Evolutionary conservation across 208 protist species (phyloP), one percentile per base, ranked within the genome.

Genomic region (Trypanosoma avium): DNA sequence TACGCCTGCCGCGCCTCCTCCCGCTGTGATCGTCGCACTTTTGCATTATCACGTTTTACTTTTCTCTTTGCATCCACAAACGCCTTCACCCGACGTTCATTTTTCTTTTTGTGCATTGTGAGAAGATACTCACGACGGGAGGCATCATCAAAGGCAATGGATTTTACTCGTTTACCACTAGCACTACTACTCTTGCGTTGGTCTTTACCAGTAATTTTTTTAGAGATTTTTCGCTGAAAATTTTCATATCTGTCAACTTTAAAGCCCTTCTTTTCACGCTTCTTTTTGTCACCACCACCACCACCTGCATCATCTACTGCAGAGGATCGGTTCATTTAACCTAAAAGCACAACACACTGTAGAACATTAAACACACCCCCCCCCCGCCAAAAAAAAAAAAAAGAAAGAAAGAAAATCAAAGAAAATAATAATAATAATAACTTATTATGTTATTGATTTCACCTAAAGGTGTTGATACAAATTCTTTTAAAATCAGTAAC

Each of bases 1-100:
- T 93, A 95, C 36, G 86, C 81, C 54, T 78, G 69, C 4, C 89
- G 80, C 32, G 89, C 89, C 82, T 92, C 77, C 76, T 95, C 89
- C 0, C 84, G 83, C 67, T 92, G 86, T 38, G 88, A 73, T 24
- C 78, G 86, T 3, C 89, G 86, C 5, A 69, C 80, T 67, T 82
- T 88, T 10, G 84, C 66, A 60, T 79, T 86, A 4, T 90, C 84
- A 47, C 79, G 73, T 26, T 73, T 73, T 49, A 82, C 71, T 57
- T 90, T 93, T 38, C 80, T 76, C 63, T 87, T 89, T 38, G 76
- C 68, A 33, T 95, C 86, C 21, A 95, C 81, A 64, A 93, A 93
- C 3, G 89, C 89, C 74, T 84, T 83, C 53, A 95, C 86, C 24
- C 89, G 85, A 1, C 89, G 81, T 54, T 93, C 86, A 49, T 95